Percentiles rank a stretch among this genome's conserved stretches.
phyloP scores from a whole-genome alignment of 225 moss, liverwort and hornwort species.

The Physcomitrium patens region DNA sequence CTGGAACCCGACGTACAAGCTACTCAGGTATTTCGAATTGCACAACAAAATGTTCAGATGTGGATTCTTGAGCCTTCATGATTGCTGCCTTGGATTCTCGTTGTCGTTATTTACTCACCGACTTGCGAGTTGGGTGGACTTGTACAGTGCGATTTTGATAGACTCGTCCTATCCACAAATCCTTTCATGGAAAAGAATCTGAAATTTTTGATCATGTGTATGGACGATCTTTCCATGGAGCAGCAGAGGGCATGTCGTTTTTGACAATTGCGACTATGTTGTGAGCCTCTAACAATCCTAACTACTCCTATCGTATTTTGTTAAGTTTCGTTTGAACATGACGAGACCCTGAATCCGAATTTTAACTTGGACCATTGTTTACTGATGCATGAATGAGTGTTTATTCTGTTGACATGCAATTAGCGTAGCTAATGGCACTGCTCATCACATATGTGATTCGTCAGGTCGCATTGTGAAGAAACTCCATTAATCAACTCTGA shows the following conservation, averaged over 20 bases:
- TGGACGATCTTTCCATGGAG: slow-evolving; percentile 99
- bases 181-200: slow-evolving; percentile 86
- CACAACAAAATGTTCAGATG: background rate
- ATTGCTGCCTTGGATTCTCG: background rate
- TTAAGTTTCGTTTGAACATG: no score
- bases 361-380: no score
- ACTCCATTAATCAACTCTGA: background rate
- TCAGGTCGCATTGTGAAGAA: background rate
- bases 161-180: slow-evolving; percentile 75
- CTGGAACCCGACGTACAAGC: slow-evolving; percentile 74
- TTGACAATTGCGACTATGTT: background rate
- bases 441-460: background rate
- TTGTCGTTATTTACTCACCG: slow-evolving; percentile 7
- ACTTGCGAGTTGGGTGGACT: slow-evolving; percentile 29
- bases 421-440: background rate
- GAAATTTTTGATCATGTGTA: slow-evolving; percentile 96
- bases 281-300: no score
- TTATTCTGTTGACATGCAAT: no score
- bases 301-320: no score
- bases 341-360: no score
- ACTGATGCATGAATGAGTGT: no score
- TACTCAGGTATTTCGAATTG: slow-evolving; percentile 46
- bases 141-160: slow-evolving; percentile 80
- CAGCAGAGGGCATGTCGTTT: slow-evolving; percentile 79
- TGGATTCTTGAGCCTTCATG: background rate